phyloP scores from a whole-genome alignment of 495 filamentous ascomycete species.

The Collariella sp. region DNA sequence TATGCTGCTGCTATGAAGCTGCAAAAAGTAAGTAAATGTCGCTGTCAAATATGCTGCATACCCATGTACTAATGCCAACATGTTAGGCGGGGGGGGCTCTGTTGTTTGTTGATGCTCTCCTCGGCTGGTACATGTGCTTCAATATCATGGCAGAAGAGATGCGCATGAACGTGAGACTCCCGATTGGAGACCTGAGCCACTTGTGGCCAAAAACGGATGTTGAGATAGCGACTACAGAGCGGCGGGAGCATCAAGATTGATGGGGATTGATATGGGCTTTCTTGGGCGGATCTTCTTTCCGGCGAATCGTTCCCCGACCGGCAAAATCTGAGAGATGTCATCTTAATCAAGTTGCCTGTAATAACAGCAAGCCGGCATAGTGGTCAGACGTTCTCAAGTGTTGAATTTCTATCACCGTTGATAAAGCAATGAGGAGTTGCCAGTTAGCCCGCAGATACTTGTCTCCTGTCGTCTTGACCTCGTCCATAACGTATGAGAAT shows the following conservation, averaged over 20 bases:
- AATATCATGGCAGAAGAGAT: conserved; percentile 49
- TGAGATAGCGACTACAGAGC: conserved; percentile 31
- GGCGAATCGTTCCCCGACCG: no score
- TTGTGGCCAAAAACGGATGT: conserved; percentile 46
- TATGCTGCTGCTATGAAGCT: conserved; percentile 34
- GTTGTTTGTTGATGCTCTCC: conserved; percentile 40
- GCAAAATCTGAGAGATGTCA: no score
- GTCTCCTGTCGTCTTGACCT: no score
- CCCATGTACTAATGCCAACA: neutral
- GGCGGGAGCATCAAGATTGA: conserved; percentile 20
- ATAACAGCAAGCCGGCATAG: no score
- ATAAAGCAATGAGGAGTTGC: no score
- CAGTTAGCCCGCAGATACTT: no score
- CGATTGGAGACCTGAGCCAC: conserved; percentile 46
- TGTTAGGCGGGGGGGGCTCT: conserved; percentile 38
- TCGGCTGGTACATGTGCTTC: conserved; percentile 50
- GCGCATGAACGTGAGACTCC: conserved; percentile 45
- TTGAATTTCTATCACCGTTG: no score
- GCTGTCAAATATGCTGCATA: neutral
- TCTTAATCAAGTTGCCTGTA: no score
- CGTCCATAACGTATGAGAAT: no score
- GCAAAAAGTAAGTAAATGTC: conserved; percentile 35
- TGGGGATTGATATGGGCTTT: neutral
- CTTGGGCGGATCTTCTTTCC: neutral
- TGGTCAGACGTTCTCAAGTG: no score